These are phyloP conservation scores for Irpex rosettiformis DNA, from an alignment of 1,284 basidiomycete species.

Conservation along the genomic window DNA sequence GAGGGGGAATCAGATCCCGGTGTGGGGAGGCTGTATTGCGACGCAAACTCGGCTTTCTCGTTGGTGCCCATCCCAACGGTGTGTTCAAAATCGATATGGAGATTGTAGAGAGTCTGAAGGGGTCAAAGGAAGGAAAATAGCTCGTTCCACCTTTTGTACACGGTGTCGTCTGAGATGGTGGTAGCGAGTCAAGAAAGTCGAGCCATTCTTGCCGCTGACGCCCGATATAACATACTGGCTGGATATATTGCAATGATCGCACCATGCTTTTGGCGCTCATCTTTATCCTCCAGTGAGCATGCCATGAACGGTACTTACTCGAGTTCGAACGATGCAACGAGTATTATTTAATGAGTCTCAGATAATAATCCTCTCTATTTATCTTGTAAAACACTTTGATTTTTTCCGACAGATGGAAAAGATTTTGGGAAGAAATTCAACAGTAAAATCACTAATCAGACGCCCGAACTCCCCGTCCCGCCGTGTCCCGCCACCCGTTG, in stretches of 20 bases:
- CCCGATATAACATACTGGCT: neutral
- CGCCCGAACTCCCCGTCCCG: no score
- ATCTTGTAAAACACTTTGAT: no score
- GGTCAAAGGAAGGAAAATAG: neutral
- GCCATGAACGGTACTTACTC: neutral
- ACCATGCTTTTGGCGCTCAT: constrained; percentile 6
- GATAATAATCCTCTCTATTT: no score
- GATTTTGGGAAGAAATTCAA: no score
- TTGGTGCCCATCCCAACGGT: constrained; percentile 10
- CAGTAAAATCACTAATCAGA: no score
- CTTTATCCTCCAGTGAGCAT: neutral
- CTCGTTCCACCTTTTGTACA: neutral
- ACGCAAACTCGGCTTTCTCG: constrained; percentile 5
- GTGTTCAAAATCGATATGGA: neutral
- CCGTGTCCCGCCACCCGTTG: no score
- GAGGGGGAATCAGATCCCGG: constrained; percentile 75
- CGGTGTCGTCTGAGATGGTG: neutral
- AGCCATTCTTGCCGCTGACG: constrained; percentile 7
- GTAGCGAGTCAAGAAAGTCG: constrained; percentile 10
- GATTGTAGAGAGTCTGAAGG: neutral
- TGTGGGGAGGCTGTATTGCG: constrained; percentile 52
- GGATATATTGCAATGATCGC: constrained; percentile 9
- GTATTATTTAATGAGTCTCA: no score
- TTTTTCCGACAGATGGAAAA: neutral
- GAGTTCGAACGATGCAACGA: no score